Conservation (phyloP, 2,329 filamentous ascomycete species). For the Ceratocystiopsis minuta region DNA sequence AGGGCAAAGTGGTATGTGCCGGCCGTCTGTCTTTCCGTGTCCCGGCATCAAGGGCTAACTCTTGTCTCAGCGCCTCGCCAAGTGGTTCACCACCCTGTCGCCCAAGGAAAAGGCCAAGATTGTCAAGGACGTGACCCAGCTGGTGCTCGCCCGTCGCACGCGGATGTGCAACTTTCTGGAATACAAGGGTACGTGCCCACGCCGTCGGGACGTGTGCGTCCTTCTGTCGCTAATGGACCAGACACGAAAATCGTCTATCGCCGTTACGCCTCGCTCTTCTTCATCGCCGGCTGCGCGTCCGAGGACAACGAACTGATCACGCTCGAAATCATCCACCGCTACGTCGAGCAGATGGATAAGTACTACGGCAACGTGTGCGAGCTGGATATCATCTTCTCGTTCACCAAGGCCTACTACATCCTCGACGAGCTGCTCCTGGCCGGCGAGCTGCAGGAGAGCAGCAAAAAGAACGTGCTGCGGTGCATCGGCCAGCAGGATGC, state of each 20-base stretch:
- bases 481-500: constrained; percentile 97
- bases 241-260: constrained; percentile 98
- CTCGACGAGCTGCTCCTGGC: constrained; percentile 89
- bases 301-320: constrained; percentile 97
- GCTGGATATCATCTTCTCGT: constrained; percentile 98
- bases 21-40: background rate
- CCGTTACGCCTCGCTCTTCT: constrained; percentile 95
- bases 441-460: constrained; percentile 95
- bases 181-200: constrained; percentile 61
- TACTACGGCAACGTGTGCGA: constrained; percentile 99
- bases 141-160: constrained; percentile 84
- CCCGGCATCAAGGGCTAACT: background rate
- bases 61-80: constrained; percentile 64
- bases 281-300: constrained; percentile 94
- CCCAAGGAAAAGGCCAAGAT: constrained; percentile 99
- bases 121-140: constrained; percentile 97
- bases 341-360: constrained; percentile 99
- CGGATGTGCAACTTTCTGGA: constrained; percentile 99
- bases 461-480: constrained; percentile 94
- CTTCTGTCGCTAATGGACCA: constrained; percentile 19
- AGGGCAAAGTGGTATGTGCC: constrained; percentile 90
- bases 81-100: constrained; percentile 97
- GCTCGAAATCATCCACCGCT: constrained; percentile 95
- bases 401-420: constrained; percentile 99
- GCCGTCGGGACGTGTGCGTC: background rate